These are phyloP conservation scores for Sporothrix brasiliensis DNA, from an alignment of 2,329 filamentous ascomycete genomes.

Conservation along the genomic window DNA sequence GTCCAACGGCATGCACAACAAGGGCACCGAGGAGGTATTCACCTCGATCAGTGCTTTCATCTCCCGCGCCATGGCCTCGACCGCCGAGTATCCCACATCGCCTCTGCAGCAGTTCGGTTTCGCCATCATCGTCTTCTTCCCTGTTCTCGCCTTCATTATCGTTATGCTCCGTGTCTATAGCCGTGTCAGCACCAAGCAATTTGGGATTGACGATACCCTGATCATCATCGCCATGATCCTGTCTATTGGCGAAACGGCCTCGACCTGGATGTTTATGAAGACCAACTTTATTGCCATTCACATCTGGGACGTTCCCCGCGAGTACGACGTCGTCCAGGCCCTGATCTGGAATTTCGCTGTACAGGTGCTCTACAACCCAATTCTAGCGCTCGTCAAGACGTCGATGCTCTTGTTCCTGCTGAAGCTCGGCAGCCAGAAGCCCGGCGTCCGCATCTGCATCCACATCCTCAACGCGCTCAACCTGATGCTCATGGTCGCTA, in stretches of 20 bases:
- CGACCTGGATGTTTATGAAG: slow-evolving; percentile 34
- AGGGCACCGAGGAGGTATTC: not conserved
- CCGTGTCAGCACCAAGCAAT: slow-evolving; percentile 37
- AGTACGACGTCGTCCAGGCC: slow-evolving; percentile 27
- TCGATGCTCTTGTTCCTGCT: slow-evolving; percentile 44
- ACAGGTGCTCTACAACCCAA: slow-evolving; percentile 36
- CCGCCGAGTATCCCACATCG: slow-evolving; percentile 27
- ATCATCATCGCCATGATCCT: slow-evolving; percentile 33
- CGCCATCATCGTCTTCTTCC: slow-evolving; percentile 40
- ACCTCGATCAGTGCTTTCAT: not conserved
- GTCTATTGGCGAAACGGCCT: slow-evolving; percentile 32
- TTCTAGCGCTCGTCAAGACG: slow-evolving; percentile 43
- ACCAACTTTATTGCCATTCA: slow-evolving; percentile 36
- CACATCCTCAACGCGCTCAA: slow-evolving; percentile 42
- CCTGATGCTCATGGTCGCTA: slow-evolving; percentile 41
- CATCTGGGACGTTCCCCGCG: slow-evolving; percentile 28
- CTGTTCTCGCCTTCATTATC: slow-evolving; percentile 38
- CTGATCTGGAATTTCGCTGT: slow-evolving; percentile 35
- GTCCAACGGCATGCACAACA: not conserved
- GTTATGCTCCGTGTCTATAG: slow-evolving; percentile 38
- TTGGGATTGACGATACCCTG: slow-evolving; percentile 33
- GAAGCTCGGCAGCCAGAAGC: slow-evolving; percentile 42
- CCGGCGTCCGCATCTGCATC: slow-evolving; percentile 39
- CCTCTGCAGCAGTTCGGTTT: slow-evolving; percentile 37
- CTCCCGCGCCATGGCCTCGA: slow-evolving; percentile 7